Conservation (phyloP, 2,329 filamentous ascomycete species). For the Plenodomus tracheiphilus region DNA sequence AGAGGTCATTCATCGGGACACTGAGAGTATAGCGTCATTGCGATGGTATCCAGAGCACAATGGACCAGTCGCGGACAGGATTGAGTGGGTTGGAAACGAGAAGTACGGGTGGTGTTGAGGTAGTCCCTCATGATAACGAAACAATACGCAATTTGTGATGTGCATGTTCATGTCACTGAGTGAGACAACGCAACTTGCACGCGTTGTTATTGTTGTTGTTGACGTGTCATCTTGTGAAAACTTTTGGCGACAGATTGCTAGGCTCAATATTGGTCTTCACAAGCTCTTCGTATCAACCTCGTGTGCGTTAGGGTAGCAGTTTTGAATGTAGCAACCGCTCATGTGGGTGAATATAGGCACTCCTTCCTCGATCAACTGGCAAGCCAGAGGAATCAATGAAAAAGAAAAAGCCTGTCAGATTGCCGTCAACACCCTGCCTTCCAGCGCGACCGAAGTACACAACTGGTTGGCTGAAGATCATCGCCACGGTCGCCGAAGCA, state of each 20-base stretch:
- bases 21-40: conserved; percentile 70
- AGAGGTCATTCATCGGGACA: conserved; percentile 61
- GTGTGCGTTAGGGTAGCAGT: too few relatives aligned
- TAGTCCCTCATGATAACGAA: background rate
- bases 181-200: too few relatives aligned
- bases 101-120: conserved; percentile 76
- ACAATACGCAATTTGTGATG: background rate
- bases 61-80: conserved; percentile 51
- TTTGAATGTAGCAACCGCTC: too few relatives aligned
- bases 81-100: conserved; percentile 76
- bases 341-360: too few relatives aligned
- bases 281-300: too few relatives aligned
- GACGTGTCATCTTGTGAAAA: background rate
- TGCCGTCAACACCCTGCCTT: conserved; percentile 78
- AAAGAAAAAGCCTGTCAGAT: conserved; percentile 73
- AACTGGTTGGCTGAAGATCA: conserved; percentile 82
- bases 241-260: too few relatives aligned
- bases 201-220: background rate
- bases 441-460: conserved; percentile 76
- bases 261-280: too few relatives aligned
- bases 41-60: conserved; percentile 63
- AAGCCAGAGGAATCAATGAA: conserved; percentile 41
- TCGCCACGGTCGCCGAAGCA: conserved; percentile 86
- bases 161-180: too few relatives aligned
- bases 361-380: conserved; percentile 40